These are phyloP conservation scores for Sarocladiaceae sp. DNA, from an alignment of 2,329 filamentous ascomycete genomes.

Conservation along the genomic window DNA sequence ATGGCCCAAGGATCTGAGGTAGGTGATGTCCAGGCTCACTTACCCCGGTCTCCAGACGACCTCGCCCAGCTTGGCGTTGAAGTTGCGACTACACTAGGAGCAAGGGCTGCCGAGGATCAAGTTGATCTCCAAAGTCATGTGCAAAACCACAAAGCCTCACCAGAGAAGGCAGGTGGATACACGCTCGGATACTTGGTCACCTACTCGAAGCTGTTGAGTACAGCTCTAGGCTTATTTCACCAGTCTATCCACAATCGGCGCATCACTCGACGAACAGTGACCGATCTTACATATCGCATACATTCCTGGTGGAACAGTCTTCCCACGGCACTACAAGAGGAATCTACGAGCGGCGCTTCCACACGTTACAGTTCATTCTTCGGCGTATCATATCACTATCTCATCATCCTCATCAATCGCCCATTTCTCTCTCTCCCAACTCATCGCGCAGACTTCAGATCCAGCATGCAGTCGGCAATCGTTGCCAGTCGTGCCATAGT, in stretches of 20 bases:
- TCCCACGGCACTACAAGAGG: constrained; percentile 16
- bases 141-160: not conserved
- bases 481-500: constrained; percentile 24
- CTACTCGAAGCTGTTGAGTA: constrained; percentile 17
- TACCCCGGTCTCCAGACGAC: constrained; percentile 11
- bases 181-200: constrained; percentile 17
- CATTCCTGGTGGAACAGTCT: constrained; percentile 23
- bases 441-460: constrained; percentile 22
- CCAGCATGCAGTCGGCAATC: constrained; percentile 25
- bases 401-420: constrained; percentile 27
- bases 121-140: not conserved
- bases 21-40: constrained; percentile 12
- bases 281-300: constrained; percentile 16
- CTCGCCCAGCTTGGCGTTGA: not conserved
- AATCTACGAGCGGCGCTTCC: not conserved
- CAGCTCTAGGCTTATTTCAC: constrained; percentile 19
- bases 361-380: constrained; percentile 19
- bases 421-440: constrained; percentile 28
- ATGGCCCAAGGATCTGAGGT: not conserved
- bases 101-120: not conserved
- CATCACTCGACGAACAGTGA: constrained; percentile 16
- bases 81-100: not conserved
- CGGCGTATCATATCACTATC: constrained; percentile 25
- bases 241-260: constrained; percentile 20
- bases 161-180: constrained; percentile 13